Percentiles rank a stretch among this genome's conserved stretches.
These are phyloP conservation scores for Alternaria gaisen DNA, from an alignment of 2,329 filamentous ascomycete genomes.

Conservation along the genomic window DNA sequence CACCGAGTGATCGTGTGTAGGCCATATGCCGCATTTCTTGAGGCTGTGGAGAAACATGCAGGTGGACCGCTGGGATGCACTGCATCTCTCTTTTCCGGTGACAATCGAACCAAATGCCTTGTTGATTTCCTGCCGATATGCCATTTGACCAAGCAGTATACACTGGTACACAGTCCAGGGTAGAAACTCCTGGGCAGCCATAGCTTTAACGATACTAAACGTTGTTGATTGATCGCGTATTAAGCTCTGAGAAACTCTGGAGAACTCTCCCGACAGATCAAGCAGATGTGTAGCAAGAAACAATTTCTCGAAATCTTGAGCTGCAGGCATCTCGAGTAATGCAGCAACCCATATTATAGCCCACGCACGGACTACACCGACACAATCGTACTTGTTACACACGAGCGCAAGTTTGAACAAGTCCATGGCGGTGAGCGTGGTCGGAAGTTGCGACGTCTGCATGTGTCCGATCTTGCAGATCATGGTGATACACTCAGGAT, in stretches of 20 bases:
- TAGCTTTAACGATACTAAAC: not conserved
- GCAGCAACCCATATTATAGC: conserved; percentile 14
- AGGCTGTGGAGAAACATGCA: too few relatives aligned
- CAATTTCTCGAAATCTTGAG: conserved; percentile 5
- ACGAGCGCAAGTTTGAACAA: conserved; percentile 31
- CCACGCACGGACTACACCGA: conserved; percentile 21
- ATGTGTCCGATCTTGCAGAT: conserved; percentile 4
- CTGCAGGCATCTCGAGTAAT: not conserved
- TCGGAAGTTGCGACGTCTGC: conserved; percentile 18
- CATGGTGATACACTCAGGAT: conserved; percentile 8
- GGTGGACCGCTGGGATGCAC: not conserved
- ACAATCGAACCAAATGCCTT: not conserved
- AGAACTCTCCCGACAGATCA: conserved; percentile 17
- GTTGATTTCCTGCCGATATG: not conserved
- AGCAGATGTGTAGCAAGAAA: conserved; percentile 16
- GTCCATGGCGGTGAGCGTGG: conserved; percentile 12
- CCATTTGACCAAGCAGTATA: not conserved
- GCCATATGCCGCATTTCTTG: too few relatives aligned
- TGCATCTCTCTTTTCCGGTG: not conserved
- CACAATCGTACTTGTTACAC: conserved; percentile 39
- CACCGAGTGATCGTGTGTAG: too few relatives aligned
- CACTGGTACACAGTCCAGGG: not conserved
- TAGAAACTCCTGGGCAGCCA: not conserved
- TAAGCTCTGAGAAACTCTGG: not conserved
- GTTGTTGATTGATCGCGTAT: too few relatives aligned